phyloP scores from a whole-genome alignment of 2,329 filamentous ascomycete species.

The Aspergillus thermomutatus region DNA sequence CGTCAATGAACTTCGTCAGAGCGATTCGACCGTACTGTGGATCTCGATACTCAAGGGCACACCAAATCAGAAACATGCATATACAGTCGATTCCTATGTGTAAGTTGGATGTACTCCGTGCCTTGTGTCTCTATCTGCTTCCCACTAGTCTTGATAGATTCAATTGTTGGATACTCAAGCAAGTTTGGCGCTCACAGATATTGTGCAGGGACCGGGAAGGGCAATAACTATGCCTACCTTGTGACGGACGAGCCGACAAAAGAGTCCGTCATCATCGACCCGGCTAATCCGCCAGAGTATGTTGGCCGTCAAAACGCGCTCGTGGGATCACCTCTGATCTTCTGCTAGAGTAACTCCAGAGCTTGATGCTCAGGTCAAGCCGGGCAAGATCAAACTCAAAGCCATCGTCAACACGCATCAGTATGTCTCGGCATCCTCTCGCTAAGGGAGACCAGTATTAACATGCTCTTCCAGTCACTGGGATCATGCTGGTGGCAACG shows the following conservation, averaged over 20 bases:
- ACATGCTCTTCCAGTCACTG: constrained; percentile 62
- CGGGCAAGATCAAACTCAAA: constrained; percentile 73
- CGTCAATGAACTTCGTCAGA: constrained; percentile 31
- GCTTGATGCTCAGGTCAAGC: constrained; percentile 69
- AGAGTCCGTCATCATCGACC: constrained; percentile 50
- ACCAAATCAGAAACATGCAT: constrained; percentile 43
- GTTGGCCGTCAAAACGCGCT: constrained; percentile 13
- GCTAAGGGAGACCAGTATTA: background rate
- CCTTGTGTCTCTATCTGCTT: background rate
- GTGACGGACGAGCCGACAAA: constrained; percentile 49
- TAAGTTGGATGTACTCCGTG: constrained; percentile 26
- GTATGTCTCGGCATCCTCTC: constrained; percentile 51
- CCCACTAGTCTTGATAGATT: background rate
- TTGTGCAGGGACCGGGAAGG: constrained; percentile 33
- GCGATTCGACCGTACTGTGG: constrained; percentile 17
- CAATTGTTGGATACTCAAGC: background rate
- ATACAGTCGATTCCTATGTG: constrained; percentile 54
- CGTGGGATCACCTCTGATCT: background rate
- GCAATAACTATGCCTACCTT: constrained; percentile 53
- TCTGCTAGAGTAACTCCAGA: constrained; percentile 55
- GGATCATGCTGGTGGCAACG: constrained; percentile 92
- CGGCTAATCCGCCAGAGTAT: constrained; percentile 50
- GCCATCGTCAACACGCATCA: constrained; percentile 97
- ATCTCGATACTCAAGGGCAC: constrained; percentile 6
- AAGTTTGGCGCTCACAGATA: background rate